Percentiles rank a stretch among this genome's conserved stretches.
These are phyloP conservation scores for Noccaea caerulescens DNA, from an alignment of 345 rosid species.

Conservation along the genomic window DNA sequence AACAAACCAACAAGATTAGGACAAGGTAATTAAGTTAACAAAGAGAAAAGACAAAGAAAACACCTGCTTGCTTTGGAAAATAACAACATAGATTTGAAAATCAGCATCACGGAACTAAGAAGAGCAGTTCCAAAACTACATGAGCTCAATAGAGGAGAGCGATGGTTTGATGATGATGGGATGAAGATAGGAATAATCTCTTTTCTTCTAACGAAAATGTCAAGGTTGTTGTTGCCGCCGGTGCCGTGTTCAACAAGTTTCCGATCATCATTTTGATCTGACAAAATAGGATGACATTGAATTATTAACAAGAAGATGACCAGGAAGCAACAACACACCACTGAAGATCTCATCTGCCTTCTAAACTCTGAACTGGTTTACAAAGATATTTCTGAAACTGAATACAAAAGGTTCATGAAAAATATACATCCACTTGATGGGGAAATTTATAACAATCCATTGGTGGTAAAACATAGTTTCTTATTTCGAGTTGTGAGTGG, in stretches of 20 bases:
- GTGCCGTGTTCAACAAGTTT: conserved; percentile 11
- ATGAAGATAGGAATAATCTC: conserved; percentile 22
- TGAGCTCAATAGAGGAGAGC: background rate
- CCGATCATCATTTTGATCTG: background rate
- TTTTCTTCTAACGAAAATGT: conserved; percentile 25
- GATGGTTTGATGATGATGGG: conserved; percentile 23
- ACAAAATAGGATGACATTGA: conserved; percentile 1
- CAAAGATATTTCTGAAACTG: background rate
- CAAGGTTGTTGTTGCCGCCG: conserved; percentile 6
- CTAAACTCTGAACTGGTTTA: background rate
- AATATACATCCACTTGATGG: background rate
- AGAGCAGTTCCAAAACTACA: background rate
- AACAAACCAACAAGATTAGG: too few species aligned
- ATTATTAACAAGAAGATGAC: conserved; percentile 12
- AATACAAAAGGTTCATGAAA: background rate
- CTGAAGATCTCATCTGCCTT: conserved; percentile 27
- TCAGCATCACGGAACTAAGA: background rate
- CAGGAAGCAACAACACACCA: conserved; percentile 1
- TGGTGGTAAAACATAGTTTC: background rate
- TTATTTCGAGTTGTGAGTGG: conserved; percentile 22
- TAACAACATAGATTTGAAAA: background rate
- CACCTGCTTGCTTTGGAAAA: background rate
- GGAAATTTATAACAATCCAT: conserved; percentile 5
- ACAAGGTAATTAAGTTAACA: too few species aligned
- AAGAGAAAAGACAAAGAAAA: background rate